These are phyloP conservation scores for Echium plantagineum DNA, from an alignment of 257 asterid species.

Conservation along the genomic window DNA sequence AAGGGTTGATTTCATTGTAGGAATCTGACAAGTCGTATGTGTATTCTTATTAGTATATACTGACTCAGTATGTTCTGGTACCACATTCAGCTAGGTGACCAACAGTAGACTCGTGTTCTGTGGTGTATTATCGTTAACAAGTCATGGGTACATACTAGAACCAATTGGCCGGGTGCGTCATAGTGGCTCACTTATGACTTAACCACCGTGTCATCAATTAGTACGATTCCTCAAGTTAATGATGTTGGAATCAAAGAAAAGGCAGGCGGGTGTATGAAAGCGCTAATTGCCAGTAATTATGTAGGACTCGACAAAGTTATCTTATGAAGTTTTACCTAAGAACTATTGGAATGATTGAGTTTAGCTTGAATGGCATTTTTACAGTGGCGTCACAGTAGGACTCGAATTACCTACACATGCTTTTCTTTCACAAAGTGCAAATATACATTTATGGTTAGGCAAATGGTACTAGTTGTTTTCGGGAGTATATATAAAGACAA, in stretches of 20 bases:
- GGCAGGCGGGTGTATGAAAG: too few species aligned
- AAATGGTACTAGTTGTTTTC: background rate
- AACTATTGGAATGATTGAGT: background rate
- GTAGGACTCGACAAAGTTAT: too few species aligned
- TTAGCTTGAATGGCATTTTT: background rate
- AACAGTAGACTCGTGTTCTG: conserved; percentile 26
- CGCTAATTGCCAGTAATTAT: too few species aligned
- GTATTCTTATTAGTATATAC: conserved; percentile 18
- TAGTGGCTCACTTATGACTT: too few species aligned
- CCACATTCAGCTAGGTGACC: conserved; percentile 9
- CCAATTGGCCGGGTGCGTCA: too few species aligned
- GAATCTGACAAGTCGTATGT: conserved; percentile 33
- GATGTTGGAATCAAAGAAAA: too few species aligned
- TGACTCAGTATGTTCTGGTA: conserved; percentile 14
- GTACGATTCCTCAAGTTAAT: too few species aligned
- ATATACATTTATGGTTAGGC: background rate
- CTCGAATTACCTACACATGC: background rate
- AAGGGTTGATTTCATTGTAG: conserved; percentile 14
- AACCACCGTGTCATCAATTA: too few species aligned
- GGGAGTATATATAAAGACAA: background rate
- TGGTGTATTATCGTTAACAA: conserved; percentile 15
- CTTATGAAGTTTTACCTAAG: too few species aligned
- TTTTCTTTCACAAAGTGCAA: background rate
- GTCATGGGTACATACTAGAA: too few species aligned
- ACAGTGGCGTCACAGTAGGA: background rate